Evolutionary conservation across 257 asterid species (phyloP).

Genomic region (Ajuga chamaepitys): DNA sequence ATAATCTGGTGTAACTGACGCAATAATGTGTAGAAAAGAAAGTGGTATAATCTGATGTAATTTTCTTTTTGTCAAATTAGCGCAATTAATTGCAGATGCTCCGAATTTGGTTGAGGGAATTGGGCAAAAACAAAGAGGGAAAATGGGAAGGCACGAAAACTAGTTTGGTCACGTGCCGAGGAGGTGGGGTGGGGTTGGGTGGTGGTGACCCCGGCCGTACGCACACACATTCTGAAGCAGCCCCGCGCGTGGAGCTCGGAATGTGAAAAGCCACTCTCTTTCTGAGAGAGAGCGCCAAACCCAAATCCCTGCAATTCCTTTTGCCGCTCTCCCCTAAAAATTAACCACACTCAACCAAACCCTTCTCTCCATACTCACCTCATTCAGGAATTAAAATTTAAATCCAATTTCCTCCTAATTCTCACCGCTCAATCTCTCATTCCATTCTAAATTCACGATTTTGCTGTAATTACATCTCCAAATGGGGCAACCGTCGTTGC

Average conservation of each 20-base stretch:
- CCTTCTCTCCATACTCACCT: constrained; percentile 17
- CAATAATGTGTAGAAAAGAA: too few relatives aligned
- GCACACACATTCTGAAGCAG: constrained; percentile 4
- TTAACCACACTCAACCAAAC: constrained; percentile 21
- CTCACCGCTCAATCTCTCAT: constrained; percentile 11
- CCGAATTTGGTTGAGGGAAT: too few relatives aligned
- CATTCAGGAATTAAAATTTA: constrained; percentile 8
- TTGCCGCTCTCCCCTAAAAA: constrained; percentile 32
- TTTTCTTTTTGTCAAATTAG: too few relatives aligned
- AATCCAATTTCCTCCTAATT: constrained; percentile 17
- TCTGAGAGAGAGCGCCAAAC: constrained; percentile 32
- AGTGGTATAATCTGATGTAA: too few relatives aligned
- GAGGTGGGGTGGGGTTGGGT: not conserved
- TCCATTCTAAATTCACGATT: constrained; percentile 1
- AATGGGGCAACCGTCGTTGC: constrained; percentile 80
- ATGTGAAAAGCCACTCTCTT: constrained; percentile 10
- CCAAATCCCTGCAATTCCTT: constrained; percentile 27
- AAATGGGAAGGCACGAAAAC: not conserved
- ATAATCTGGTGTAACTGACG: too few relatives aligned
- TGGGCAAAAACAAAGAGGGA: too few relatives aligned
- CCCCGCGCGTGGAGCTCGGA: constrained; percentile 7
- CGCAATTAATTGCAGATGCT: too few relatives aligned
- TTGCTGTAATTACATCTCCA: not conserved
- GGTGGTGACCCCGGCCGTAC: not conserved
- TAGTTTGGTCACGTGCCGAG: constrained; percentile 3